These are phyloP conservation scores for Agaricales sp. DNA, from an alignment of 1,284 basidiomycete genomes.

Conservation along the genomic window DNA sequence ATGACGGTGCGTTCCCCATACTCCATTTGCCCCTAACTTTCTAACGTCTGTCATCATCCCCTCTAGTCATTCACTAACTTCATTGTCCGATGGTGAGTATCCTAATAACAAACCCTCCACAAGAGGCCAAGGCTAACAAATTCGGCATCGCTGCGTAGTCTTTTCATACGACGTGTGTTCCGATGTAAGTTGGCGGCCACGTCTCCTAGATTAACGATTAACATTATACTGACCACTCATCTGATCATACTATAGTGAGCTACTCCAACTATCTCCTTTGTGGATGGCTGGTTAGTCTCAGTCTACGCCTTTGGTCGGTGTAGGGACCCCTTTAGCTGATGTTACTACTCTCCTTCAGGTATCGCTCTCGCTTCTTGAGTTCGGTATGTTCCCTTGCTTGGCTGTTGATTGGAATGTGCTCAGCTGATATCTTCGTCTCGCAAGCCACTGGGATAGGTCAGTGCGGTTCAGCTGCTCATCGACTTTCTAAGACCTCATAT, in stretches of 20 bases:
- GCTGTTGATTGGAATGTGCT: constrained; percentile 1
- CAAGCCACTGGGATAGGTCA: too few species aligned
- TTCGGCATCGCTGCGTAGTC: constrained; percentile 13
- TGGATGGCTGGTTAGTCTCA: constrained; percentile 25
- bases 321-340: constrained; percentile 3
- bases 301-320: not conserved
- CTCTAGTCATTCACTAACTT: constrained; percentile 32
- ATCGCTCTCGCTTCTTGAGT: constrained; percentile 28
- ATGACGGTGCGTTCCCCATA: too few species aligned
- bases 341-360: constrained; percentile 19
- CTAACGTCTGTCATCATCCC: too few species aligned
- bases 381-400: constrained; percentile 22
- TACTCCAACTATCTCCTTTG: constrained; percentile 25
- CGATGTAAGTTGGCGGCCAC: constrained; percentile 20
- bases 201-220: constrained; percentile 1
- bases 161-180: constrained; percentile 33
- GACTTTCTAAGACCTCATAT: too few species aligned
- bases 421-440: too few species aligned
- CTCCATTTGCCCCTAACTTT: too few species aligned
- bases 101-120: too few species aligned
- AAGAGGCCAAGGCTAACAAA: too few species aligned
- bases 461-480: too few species aligned
- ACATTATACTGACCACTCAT: too few species aligned
- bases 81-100: constrained; percentile 25
- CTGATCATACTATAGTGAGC: constrained; percentile 23